Base-by-base conservation (phyloP, 2,329 filamentous ascomycete species). In the Diaporthe batatas region DNA sequence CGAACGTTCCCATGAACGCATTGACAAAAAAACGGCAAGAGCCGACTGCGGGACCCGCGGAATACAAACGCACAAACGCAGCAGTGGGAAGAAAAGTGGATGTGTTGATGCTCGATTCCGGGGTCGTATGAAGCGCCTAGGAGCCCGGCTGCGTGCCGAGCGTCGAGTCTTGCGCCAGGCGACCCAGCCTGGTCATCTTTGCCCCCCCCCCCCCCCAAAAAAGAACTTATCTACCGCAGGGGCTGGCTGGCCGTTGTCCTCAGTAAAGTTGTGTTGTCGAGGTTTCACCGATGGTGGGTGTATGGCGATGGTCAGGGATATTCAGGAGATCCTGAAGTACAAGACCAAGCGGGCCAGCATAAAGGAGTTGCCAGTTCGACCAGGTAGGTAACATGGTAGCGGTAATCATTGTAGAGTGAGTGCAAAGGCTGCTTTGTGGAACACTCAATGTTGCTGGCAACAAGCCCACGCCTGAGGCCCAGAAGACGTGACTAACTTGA, bases 41-140 rank as follows among this genome's bases (percentile, higher is more conserved):
- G 29, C 62, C 62, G 62, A 65, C 44, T n/a, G 62, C 62, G 62
- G 62, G 62, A 51, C 62, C 62, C 44, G 44, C 62, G 62, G 62
- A 11, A 21, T 25, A 18, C 29, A 51, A 65, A 51, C 62, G 29
- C 44, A 18, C 29, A 51, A 65, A 51, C 62, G 29, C 44, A 25
- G 29, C n/a, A 23, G 12, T 34, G 25, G 42, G 14, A 64, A 64
- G 32, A 64, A 64, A 49, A 29, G 10, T 18, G 23, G 59, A 12
- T 4, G 42, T 29, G 6, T 65, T 36, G 44, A 36, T 65, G 21
- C 62, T 36, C 21, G 44, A 29, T 51, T 42, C 39, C 36, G 62
- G 25, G 42, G 32, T 51, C 7, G 29, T 65, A 36, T 65, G 47
- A 18, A 36, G 21, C 44, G 44, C 44, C 44, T 42, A 42, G 12